Evolutionary conservation across 352 stramenopile species (phyloP).

Genomic region (Elongisporangium prolatum): DNA sequence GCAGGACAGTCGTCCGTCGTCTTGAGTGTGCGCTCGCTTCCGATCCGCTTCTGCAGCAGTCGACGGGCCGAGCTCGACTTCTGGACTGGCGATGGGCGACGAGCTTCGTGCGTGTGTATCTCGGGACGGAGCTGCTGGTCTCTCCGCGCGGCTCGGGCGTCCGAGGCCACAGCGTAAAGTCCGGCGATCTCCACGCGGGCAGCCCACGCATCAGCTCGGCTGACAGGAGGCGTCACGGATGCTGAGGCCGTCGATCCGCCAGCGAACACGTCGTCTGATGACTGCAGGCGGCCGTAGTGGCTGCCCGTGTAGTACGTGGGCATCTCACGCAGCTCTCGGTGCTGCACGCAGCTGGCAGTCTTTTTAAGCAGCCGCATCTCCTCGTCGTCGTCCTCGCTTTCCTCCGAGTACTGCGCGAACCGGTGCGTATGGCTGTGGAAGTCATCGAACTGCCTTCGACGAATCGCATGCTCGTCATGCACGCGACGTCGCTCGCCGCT

Average conservation of each 20-base stretch:
- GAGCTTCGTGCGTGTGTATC: background rate
- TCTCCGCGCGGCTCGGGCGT: background rate
- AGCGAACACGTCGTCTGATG: background rate
- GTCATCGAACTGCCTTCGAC: slow-evolving; percentile 18
- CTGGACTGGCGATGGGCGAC: background rate
- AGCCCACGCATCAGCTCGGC: slow-evolving; percentile 28
- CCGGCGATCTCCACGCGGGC: slow-evolving; percentile 61
- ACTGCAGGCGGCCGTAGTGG: slow-evolving; percentile 35
- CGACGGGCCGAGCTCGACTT: background rate
- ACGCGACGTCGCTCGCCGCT: slow-evolving; percentile 5
- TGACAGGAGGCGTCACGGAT: background rate
- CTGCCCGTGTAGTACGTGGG: slow-evolving; percentile 33
- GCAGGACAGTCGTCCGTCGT: background rate
- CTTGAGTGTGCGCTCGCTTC: background rate
- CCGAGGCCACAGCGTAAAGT: slow-evolving; percentile 16
- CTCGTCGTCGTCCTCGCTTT: slow-evolving; percentile 38
- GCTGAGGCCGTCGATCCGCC: background rate
- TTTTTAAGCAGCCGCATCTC: slow-evolving; percentile 53
- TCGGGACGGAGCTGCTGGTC: background rate
- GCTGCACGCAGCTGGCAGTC: slow-evolving; percentile 40
- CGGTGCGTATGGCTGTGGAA: slow-evolving; percentile 19
- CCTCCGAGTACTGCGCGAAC: slow-evolving; percentile 27
- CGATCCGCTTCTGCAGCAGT: background rate
- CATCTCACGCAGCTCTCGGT: slow-evolving; percentile 40
- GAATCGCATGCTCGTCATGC: slow-evolving; percentile 11